Percentiles rank a stretch among this genome's conserved stretches.
phyloP scores from a whole-genome alignment of 768 basidiomycete species.

The Udeniomyces megalosporus region DNA sequence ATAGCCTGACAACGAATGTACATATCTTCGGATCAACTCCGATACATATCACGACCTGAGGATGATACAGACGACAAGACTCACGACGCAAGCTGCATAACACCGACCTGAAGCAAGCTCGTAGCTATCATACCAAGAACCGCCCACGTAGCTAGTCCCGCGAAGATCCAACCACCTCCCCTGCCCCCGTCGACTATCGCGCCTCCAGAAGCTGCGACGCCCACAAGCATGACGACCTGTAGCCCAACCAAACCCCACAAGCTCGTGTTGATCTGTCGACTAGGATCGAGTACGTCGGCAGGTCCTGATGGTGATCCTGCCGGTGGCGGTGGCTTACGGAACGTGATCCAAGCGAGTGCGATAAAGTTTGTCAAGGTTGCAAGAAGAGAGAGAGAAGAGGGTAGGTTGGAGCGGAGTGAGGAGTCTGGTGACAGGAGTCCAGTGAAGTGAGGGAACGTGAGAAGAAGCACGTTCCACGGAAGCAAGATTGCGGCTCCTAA shows the following conservation, averaged over 20 bases:
- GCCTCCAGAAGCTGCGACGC: not conserved
- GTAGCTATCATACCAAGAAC: not conserved
- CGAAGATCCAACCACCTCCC: not conserved
- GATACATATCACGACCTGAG: no score
- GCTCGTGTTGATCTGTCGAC: not conserved
- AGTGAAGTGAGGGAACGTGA: slow-evolving; percentile 3
- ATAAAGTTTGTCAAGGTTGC: slow-evolving; percentile 6
- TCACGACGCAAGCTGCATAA: slow-evolving; percentile 3
- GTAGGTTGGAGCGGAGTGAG: not conserved
- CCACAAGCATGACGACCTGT: not conserved
- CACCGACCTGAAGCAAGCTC: not conserved
- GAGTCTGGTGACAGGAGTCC: not conserved
- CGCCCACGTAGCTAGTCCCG: not conserved
- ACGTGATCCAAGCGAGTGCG: slow-evolving; percentile 9
- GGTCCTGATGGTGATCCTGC: not conserved
- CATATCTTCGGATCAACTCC: no score
- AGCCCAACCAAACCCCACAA: not conserved
- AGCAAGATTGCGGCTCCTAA: slow-evolving; percentile 8
- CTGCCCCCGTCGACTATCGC: not conserved
- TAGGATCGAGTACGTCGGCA: not conserved
- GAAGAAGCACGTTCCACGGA: slow-evolving; percentile 10
- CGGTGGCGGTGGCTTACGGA: not conserved
- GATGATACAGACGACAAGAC: no score
- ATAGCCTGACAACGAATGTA: no score
- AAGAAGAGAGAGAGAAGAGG: not conserved